Base-by-base conservation (phyloP, 2,329 filamentous ascomycete species). In the Annulohypoxylon truncatum region DNA sequence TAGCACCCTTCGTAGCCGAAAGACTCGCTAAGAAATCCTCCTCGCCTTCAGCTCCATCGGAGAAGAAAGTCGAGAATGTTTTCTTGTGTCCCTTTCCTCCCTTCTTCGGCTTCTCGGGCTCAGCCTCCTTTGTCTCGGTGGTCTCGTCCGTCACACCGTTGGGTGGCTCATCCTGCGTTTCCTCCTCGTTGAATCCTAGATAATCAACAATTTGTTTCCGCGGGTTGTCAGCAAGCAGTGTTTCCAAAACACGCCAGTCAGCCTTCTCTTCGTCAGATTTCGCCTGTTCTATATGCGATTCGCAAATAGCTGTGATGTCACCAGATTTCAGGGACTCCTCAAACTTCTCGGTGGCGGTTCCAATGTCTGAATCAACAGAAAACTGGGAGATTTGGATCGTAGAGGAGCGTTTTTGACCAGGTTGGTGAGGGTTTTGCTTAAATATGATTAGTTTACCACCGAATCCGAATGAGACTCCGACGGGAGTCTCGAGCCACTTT, bases 191-290 rank as follows among this genome's bases (percentile, higher is more conserved):
- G 79, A 98, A 95, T n/a, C 95, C 96, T 15, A 99, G 87, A 77
- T 96, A 94, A 71, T 96, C 91, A 20, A 96, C 87, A 61, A 99
- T 90, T 77, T 92, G 90, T 77, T 91, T 91, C 42, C 94, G 89
- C n/a, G 94, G 92, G 74, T 95, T 94, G 28, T 92, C 89, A 2
- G 92, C 90, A 51, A 95, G 91, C 66, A 99, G 81, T 1, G 94
- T 96, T 78, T 96, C 90, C 78, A 99, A 93, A 35, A 98, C 93
- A 70, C 92, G 91, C 96, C 96, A 99, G 79, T 98, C 95, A 3
- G 92, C 92, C 83, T 94, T 97, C 77, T 98, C 96, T 71, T 97
- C 93, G 1, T 97, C 94, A 0, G 89, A 92, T 75, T 89, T 89
- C 15, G 94, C 91, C 66, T 89, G 83, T 24, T 89, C 83, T 67